These are phyloP conservation scores for Steccherinum ochraceum DNA, from an alignment of 768 basidiomycete genomes.

Conservation along the genomic window DNA sequence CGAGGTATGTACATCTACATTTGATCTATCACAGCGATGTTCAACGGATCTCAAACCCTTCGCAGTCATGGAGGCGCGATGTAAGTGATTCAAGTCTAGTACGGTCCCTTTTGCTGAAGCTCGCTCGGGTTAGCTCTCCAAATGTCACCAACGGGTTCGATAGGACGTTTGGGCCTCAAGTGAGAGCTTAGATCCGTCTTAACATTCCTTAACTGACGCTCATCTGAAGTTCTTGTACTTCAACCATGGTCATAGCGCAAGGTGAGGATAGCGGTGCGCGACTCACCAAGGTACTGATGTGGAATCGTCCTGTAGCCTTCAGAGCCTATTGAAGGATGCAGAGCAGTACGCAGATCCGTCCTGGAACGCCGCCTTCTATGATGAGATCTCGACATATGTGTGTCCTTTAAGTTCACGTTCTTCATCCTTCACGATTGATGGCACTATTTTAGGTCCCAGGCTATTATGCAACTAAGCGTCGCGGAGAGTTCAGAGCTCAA, in stretches of 20 bases:
- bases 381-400: slow-evolving; percentile 20
- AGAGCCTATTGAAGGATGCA: slow-evolving; percentile 18
- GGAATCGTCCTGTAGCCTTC: neutral
- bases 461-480: slow-evolving; percentile 14
- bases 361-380: slow-evolving; percentile 23
- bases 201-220: neutral
- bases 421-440: neutral
- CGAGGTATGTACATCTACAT: slow-evolving; percentile 5
- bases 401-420: neutral
- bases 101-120: neutral
- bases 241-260: slow-evolving; percentile 7
- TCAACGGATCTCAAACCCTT: too few species aligned
- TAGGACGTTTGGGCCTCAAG: slow-evolving; percentile 24
- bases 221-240: slow-evolving; percentile 12
- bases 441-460: slow-evolving; percentile 10
- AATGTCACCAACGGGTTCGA: slow-evolving; percentile 25
- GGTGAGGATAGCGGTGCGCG: slow-evolving; percentile 1
- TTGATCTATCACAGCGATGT: neutral
- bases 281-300: neutral
- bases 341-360: slow-evolving; percentile 18
- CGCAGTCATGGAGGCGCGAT: neutral
- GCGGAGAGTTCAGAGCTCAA: slow-evolving; percentile 15
- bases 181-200: neutral
- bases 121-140: slow-evolving; percentile 8
- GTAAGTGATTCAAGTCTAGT: neutral